Percentiles rank a stretch among this genome's conserved stretches.
Evolutionary conservation across 208 protist species (phyloP).

Genomic region (Leishmania amazonensis): DNA sequence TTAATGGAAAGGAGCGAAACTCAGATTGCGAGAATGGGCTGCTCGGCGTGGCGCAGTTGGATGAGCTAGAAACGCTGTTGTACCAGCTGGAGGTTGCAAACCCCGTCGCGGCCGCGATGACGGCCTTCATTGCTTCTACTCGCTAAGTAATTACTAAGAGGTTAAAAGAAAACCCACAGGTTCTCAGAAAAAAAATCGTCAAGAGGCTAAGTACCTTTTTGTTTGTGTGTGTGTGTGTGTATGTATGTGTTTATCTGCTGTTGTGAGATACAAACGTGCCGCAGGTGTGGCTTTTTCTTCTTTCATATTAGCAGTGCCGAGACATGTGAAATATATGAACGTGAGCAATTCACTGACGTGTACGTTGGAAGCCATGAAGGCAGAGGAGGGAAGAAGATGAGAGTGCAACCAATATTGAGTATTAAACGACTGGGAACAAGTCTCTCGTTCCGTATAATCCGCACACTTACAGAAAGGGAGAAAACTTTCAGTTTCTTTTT

Average conservation of each 20-base stretch:
- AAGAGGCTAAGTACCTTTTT: background rate
- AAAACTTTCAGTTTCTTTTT: background rate
- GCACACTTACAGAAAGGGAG: background rate
- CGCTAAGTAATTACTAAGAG: background rate
- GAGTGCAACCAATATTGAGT: background rate
- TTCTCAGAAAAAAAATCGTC: background rate
- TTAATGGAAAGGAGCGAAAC: slow-evolving; percentile 75
- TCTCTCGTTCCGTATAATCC: background rate
- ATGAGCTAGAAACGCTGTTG: slow-evolving; percentile 29
- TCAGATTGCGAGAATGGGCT: slow-evolving; percentile 81
- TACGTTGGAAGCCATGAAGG: background rate
- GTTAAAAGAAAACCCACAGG: slow-evolving; percentile 13
- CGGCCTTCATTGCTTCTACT: slow-evolving; percentile 56
- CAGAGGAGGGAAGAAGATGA: background rate
- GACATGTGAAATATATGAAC: background rate
- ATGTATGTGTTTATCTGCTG: background rate
- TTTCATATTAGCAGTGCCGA: background rate
- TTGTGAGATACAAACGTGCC: background rate
- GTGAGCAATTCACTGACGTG: background rate
- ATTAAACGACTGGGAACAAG: background rate
- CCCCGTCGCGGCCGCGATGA: slow-evolving; percentile 56
- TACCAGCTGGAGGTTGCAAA: slow-evolving; percentile 67
- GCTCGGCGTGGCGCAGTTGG: slow-evolving; percentile 41
- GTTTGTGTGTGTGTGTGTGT: too few relatives aligned
- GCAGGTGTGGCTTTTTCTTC: background rate